phyloP scores from a whole-genome alignment of 129 eudicot genomes.

The Helianthus annuus region DNA sequence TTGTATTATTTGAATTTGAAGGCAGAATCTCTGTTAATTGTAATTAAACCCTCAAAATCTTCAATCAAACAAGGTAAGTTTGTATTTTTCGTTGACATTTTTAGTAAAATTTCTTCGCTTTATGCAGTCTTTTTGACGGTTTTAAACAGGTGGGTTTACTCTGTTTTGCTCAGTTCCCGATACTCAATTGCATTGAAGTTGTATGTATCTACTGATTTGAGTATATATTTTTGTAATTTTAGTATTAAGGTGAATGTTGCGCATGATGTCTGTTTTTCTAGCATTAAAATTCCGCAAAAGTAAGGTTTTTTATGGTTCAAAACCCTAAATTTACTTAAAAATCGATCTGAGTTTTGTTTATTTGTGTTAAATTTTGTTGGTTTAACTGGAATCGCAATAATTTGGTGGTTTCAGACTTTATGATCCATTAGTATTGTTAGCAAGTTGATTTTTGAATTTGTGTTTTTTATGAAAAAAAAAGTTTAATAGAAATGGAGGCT shows the following conservation, averaged over 20 bases:
- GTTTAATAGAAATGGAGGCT: constrained; percentile 53
- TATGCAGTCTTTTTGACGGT: neutral
- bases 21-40: constrained; percentile 18
- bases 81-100: constrained; percentile 13
- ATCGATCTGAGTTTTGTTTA: constrained; percentile 21
- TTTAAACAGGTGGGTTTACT: constrained; percentile 22
- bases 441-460: constrained; percentile 11
- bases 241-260: constrained; percentile 31
- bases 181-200: constrained; percentile 27
- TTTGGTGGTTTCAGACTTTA: neutral
- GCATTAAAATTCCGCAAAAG: constrained; percentile 10
- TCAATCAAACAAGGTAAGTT: constrained; percentile 26
- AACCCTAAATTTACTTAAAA: neutral
- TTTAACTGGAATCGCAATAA: constrained; percentile 1
- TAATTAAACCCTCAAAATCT: constrained; percentile 16
- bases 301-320: constrained; percentile 12
- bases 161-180: constrained; percentile 14
- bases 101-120: constrained; percentile 4
- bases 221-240: constrained; percentile 2
- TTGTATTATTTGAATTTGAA: constrained; percentile 25
- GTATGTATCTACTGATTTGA: constrained; percentile 20
- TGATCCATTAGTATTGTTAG: neutral
- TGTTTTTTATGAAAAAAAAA: constrained; percentile 1
- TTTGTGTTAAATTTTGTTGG: constrained; percentile 10
- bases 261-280: constrained; percentile 28